Conservation (phyloP, 257 asterid species). For the Lycium ferocissimum region DNA sequence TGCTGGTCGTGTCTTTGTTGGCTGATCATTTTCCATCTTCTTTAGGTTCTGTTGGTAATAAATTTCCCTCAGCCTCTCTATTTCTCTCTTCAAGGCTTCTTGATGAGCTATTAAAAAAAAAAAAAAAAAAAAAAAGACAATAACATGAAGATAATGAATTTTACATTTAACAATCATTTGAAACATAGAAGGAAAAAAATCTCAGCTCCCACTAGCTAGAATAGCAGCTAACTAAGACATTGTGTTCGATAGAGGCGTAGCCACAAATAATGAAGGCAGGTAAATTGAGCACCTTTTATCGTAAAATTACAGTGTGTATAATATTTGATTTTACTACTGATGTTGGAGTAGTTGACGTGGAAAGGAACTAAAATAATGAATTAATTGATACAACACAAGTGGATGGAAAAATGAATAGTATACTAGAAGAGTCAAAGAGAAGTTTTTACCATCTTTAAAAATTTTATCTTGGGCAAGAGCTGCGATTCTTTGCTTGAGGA, state of each 20-base stretch:
- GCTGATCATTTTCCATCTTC: constrained; percentile 63
- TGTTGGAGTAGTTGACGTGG: not conserved
- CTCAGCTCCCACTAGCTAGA: not conserved
- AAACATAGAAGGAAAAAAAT: not conserved
- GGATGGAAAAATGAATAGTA: not conserved
- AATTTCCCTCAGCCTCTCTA: constrained; percentile 83
- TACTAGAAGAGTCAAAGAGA: not conserved
- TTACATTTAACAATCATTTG: not conserved
- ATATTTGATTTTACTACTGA: too few species aligned
- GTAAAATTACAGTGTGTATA: too few species aligned
- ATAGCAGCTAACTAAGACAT: not conserved
- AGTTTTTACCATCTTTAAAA: constrained; percentile 79
- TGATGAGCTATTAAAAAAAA: constrained; percentile 67
- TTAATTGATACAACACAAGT: constrained; percentile 24
- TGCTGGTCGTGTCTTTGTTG: constrained; percentile 50
- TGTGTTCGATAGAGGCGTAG: not conserved
- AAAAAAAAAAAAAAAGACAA: not conserved
- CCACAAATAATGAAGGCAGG: not conserved
- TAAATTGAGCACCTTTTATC: not conserved
- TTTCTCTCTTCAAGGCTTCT: constrained; percentile 93
- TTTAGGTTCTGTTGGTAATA: constrained; percentile 74
- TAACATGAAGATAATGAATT: not conserved
- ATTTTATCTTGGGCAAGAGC: constrained; percentile 94
- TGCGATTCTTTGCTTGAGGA: constrained; percentile 92
- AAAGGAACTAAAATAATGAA: constrained; percentile 7